Base-by-base conservation (phyloP, 2,329 filamentous ascomycete genomes). In the Curvularia verruculosa region DNA sequence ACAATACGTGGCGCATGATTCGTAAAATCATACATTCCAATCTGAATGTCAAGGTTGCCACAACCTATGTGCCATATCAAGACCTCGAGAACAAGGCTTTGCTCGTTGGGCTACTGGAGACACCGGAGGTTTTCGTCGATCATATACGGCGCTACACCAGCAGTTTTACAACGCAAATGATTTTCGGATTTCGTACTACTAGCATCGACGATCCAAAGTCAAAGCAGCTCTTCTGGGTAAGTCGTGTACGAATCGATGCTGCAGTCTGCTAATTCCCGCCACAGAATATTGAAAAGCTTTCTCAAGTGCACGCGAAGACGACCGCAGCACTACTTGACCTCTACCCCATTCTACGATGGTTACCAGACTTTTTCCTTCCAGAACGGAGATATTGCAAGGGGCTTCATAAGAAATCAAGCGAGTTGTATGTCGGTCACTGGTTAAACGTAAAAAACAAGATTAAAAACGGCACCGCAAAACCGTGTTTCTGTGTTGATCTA, bases 61-160 rank as follows among this genome's bases (percentile, higher is more conserved):
- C 41, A 4, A 54, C 64, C 23, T 71, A 71, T 31, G 52, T 85
- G 0, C 80, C 83, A 0, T 85, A 85, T 60, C 83, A 86, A 60
- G 78, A 82, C 46, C 75, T 86, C 2, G 84, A 86, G 66, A 83
- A 81, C 68, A 83, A 81, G 63, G 78, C 81, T 48, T 82, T 86
- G 82, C 71, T 84, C 19, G 58, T 74, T 43, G 80, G 81, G 6
- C 69, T 86, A 18, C 61, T 85, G 3, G 76, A 80, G 0, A 57
- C 70, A 6, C 82, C 82, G 0, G 61, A 78, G 1, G 56, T 75
- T 1, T 82, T 81, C 43, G 51, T 77, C 4, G 66, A 80, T 10
- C 79, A 83, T 48, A 75, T 84, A 18, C 73, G 80, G 10, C 75
- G 81, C 28, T 85, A 82, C 58, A 78, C 80, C 2, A 81, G 78